A percentile compares a stretch with the other conserved stretches of the same genome.
Evolutionary conservation across 768 basidiomycete species (phyloP).

Genomic region (Serendipita indica): DNA sequence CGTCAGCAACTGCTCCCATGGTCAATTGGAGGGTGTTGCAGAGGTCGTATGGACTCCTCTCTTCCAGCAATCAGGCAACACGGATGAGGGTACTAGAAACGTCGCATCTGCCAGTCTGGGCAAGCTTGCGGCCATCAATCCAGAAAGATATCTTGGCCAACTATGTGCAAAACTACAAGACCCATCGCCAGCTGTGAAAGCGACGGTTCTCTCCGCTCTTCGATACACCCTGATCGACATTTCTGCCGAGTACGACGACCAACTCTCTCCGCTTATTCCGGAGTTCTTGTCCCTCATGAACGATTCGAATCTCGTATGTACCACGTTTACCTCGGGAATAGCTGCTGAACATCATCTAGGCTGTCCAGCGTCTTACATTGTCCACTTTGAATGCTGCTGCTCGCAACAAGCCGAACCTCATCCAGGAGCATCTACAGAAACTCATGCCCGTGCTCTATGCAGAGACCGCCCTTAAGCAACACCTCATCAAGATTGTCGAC

Average conservation of each 20-base stretch:
- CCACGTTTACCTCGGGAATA: background rate
- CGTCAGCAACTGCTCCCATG: slow-evolving; percentile 77
- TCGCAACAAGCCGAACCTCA: slow-evolving; percentile 82
- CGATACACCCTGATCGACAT: slow-evolving; percentile 79
- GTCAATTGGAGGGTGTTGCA: slow-evolving; percentile 73
- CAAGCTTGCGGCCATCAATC: slow-evolving; percentile 84
- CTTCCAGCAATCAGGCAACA: slow-evolving; percentile 77
- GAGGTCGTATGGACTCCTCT: slow-evolving; percentile 85
- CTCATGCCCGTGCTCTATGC: slow-evolving; percentile 74
- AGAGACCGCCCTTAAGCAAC: slow-evolving; percentile 65
- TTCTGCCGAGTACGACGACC: slow-evolving; percentile 71
- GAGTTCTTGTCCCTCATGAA: slow-evolving; percentile 84
- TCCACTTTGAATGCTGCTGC: slow-evolving; percentile 90
- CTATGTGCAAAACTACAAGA: slow-evolving; percentile 70
- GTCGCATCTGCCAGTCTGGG: slow-evolving; percentile 94
- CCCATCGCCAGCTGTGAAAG: slow-evolving; percentile 53
- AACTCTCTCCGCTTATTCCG: slow-evolving; percentile 73
- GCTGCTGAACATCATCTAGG: slow-evolving; percentile 30
- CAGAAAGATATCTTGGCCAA: slow-evolving; percentile 80
- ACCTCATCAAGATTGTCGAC: slow-evolving; percentile 77
- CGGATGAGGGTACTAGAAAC: slow-evolving; percentile 85
- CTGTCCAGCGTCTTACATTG: slow-evolving; percentile 77
- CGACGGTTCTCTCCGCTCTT: slow-evolving; percentile 84
- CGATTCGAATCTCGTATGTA: slow-evolving; percentile 70
- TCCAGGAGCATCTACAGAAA: slow-evolving; percentile 63